These are phyloP conservation scores for Aspergillus glaucus DNA, from an alignment of 2,329 filamentous ascomycete species.

Conservation along the genomic window DNA sequence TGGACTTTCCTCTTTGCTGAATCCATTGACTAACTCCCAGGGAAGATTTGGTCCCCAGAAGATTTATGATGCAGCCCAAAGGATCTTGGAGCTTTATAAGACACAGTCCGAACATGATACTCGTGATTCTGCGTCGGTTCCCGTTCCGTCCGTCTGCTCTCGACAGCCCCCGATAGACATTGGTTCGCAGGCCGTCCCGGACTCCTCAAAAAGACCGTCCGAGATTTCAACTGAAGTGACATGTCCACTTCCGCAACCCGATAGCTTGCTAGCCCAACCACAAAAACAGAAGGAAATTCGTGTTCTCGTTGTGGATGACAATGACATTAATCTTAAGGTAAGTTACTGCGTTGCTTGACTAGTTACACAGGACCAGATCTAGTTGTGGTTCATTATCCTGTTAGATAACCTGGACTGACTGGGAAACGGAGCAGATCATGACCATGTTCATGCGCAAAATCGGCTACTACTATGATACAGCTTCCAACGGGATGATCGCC, in stretches of 20 bases:
- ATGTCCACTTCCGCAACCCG: neutral
- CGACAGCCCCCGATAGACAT: neutral
- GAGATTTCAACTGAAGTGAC: neutral
- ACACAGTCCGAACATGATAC: neutral
- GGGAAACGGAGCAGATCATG: slow-evolving; percentile 19
- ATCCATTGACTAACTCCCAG: neutral
- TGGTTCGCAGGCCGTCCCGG: neutral
- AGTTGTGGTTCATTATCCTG: too few species aligned
- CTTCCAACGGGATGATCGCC: slow-evolving; percentile 34
- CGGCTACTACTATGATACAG: slow-evolving; percentile 30
- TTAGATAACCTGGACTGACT: neutral
- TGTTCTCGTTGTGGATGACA: slow-evolving; percentile 39
- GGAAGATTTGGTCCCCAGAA: slow-evolving; percentile 15
- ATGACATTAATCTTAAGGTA: slow-evolving; percentile 35
- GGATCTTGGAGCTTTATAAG: neutral
- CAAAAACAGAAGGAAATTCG: slow-evolving; percentile 7
- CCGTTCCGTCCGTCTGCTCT: neutral
- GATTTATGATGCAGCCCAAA: slow-evolving; percentile 8
- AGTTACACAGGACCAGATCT: neutral
- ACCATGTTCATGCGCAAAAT: slow-evolving; percentile 34
- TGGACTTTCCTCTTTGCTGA: neutral
- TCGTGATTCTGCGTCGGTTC: neutral
- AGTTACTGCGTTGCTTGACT: neutral
- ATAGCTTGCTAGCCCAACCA: neutral
- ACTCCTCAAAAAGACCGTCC: neutral